Conservation (phyloP, 352 stramenopile species). For the Phytophthora melonis region DNA sequence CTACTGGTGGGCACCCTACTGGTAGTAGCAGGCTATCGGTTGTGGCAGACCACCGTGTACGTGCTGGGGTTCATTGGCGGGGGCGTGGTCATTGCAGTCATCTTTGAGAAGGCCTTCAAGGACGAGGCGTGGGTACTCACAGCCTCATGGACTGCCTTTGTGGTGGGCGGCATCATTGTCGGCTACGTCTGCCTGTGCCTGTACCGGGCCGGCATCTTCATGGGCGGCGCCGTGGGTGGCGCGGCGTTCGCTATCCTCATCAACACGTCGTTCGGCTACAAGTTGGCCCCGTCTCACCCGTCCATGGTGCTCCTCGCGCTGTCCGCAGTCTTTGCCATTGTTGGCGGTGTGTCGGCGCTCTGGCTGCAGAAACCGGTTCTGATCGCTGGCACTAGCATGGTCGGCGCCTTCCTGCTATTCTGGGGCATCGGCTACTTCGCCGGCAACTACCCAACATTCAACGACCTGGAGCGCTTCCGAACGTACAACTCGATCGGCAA, state of each 20-base stretch:
- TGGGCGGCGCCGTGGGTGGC: constrained; percentile 63
- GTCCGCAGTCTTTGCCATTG: constrained; percentile 51
- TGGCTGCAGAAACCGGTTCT: constrained; percentile 70
- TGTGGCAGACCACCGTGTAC: constrained; percentile 73
- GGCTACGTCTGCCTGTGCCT: constrained; percentile 62
- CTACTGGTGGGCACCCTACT: constrained; percentile 60
- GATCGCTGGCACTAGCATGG: constrained; percentile 56
- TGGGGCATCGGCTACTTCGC: constrained; percentile 75
- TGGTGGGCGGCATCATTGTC: constrained; percentile 60
- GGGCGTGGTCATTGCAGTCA: constrained; percentile 52
- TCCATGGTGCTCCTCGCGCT: constrained; percentile 62
- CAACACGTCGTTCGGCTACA: constrained; percentile 63
- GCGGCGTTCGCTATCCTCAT: constrained; percentile 66
- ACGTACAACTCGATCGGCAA: constrained; percentile 43
- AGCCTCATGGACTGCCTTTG: constrained; percentile 84
- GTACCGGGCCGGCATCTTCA: constrained; percentile 62
- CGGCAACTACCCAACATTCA: constrained; percentile 65
- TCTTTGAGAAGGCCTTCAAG: constrained; percentile 63
- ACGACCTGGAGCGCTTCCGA: constrained; percentile 53
- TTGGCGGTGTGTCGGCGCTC: constrained; percentile 51
- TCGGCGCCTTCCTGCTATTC: constrained; percentile 51
- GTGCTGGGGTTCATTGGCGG: constrained; percentile 66
- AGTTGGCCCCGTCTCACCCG: constrained; percentile 64
- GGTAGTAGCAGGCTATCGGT: constrained; percentile 56
- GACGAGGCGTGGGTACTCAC: constrained; percentile 64